Conservation (phyloP, 208 protist genomes). For the Vickermania spadyakhi region DNA sequence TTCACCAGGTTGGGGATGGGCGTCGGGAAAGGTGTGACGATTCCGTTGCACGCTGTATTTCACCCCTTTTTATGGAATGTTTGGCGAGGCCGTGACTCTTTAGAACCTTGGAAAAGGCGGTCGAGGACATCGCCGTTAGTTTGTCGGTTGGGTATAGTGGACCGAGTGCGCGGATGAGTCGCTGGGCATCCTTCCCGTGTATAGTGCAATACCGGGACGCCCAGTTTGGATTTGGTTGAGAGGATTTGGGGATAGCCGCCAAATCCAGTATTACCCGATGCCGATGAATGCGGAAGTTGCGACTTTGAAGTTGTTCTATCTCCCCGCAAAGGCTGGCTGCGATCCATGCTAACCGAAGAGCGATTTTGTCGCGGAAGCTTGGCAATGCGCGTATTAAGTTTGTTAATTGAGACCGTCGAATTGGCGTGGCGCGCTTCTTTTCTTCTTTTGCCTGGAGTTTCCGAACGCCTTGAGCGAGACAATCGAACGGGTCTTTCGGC, state of each 20-base stretch:
- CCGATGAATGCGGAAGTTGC: not conserved
- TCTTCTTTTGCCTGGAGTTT: conserved; percentile 2
- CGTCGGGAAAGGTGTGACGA: not conserved
- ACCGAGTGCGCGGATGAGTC: not conserved
- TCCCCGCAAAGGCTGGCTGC: conserved; percentile 3
- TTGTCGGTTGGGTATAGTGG: not conserved
- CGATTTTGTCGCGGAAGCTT: conserved; percentile 1
- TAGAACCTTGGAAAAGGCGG: not conserved
- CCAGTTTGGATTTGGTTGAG: not conserved
- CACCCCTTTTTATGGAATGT: not conserved
- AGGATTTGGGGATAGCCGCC: not conserved
- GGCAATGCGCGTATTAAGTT: not conserved
- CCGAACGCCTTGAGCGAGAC: conserved; percentile 2
- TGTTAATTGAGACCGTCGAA: conserved; percentile 3
- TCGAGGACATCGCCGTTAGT: not conserved
- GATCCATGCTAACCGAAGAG: conserved; percentile 2
- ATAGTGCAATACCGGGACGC: not conserved
- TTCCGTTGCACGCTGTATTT: not conserved
- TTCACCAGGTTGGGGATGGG: not conserved
- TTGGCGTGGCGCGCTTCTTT: conserved; percentile 1
- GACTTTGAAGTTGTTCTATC: not conserved
- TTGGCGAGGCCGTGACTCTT: not conserved
- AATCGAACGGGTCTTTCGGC: conserved; percentile 1
- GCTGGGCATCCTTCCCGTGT: not conserved
- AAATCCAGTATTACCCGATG: not conserved